Conservation (phyloP, 331 rosid genomes). For the Pyracantha coccinea region DNA sequence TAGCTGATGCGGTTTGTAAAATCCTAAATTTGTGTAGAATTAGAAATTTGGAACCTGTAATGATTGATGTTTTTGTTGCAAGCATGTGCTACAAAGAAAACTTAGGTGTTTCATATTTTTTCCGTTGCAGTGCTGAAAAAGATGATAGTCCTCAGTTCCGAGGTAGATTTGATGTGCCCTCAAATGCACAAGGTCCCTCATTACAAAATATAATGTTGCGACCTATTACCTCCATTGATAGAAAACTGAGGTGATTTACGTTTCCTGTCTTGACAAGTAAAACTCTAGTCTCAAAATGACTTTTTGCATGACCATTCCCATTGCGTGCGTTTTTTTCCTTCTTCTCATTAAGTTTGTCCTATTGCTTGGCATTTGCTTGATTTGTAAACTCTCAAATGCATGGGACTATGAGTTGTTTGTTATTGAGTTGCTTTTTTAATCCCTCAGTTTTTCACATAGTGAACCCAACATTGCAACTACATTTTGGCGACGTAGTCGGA, state of each 20-base stretch:
- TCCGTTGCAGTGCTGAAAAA: constrained; percentile 54
- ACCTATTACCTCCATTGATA: constrained; percentile 47
- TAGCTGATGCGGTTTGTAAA: constrained; percentile 13
- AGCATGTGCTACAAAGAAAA: constrained; percentile 6
- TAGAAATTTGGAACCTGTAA: neutral
- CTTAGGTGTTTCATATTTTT: constrained; percentile 6
- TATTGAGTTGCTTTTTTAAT: constrained; percentile 39
- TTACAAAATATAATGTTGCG: constrained; percentile 75
- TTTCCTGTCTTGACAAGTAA: constrained; percentile 10
- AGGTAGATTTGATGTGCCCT: constrained; percentile 49
- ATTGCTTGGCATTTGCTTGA: constrained; percentile 10
- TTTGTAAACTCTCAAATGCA: constrained; percentile 25
- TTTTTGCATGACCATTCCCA: constrained; percentile 1
- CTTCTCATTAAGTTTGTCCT: constrained; percentile 4
- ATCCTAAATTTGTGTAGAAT: constrained; percentile 3
- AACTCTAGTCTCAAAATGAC: neutral
- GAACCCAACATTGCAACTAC: constrained; percentile 97
- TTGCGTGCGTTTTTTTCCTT: neutral
- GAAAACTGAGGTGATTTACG: constrained; percentile 59
- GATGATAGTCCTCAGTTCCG: constrained; percentile 72
- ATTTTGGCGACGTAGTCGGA: constrained; percentile 97
- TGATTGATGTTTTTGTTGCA: neutral
- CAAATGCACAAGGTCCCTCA: constrained; percentile 61
- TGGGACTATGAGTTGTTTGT: constrained; percentile 32
- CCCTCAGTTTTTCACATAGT: constrained; percentile 90